Percentiles rank a stretch among this genome's conserved stretches.
Conservation (phyloP, 805 yeast species). For the Candida tallmaniae region DNA sequence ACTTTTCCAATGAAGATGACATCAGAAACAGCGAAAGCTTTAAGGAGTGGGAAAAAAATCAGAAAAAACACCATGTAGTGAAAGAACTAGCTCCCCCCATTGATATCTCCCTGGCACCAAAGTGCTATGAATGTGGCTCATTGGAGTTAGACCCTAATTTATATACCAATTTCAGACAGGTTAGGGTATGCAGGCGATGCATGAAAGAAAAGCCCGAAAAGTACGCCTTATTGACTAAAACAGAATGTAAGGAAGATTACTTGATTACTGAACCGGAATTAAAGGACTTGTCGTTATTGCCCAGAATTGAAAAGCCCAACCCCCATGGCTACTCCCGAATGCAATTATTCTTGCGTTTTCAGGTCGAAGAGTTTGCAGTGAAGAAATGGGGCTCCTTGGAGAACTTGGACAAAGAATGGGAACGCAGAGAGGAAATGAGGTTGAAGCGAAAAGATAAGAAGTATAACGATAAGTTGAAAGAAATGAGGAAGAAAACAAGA, state of each 20-base stretch:
- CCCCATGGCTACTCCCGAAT: constrained; percentile 92
- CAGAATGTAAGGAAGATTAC: constrained; percentile 92
- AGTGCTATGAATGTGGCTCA: constrained; percentile 78
- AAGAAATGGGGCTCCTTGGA: constrained; percentile 94
- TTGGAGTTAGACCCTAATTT: constrained; percentile 76
- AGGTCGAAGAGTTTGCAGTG: constrained; percentile 89
- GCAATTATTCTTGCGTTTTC: constrained; percentile 87
- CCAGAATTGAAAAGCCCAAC: constrained; percentile 82
- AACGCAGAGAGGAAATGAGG: constrained; percentile 68
- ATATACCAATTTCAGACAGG: constrained; percentile 59
- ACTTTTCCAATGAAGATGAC: constrained; percentile 8
- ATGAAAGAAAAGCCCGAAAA: constrained; percentile 74
- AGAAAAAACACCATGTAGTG: constrained; percentile 31
- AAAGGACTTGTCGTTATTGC: constrained; percentile 60
- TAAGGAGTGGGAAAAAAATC: constrained; percentile 48
- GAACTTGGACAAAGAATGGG: constrained; percentile 89
- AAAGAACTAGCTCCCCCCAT: constrained; percentile 67
- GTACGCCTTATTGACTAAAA: constrained; percentile 85
- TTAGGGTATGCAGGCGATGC: constrained; percentile 77
- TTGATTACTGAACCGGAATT: constrained; percentile 91
- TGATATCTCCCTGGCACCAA: constrained; percentile 69
- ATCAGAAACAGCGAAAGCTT: constrained; percentile 17
- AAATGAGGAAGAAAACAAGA: constrained; percentile 87
- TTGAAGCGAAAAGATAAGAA: constrained; percentile 71
- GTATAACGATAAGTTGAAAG: constrained; percentile 71